These are phyloP conservation scores for Alternaria triticimaculans DNA, from an alignment of 2,329 filamentous ascomycete genomes.

Conservation along the genomic window DNA sequence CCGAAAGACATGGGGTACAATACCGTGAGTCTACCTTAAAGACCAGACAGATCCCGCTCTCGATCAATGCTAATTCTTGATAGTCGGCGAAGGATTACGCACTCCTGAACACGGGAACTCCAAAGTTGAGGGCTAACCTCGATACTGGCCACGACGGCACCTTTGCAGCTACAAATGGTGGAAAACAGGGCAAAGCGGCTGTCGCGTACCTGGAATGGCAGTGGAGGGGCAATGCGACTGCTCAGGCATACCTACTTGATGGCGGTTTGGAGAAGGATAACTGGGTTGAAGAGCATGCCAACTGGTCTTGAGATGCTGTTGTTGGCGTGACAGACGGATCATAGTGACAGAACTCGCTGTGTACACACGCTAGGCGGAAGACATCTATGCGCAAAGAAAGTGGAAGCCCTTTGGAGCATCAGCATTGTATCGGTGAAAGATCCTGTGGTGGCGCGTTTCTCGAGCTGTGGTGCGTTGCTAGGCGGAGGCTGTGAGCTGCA, in stretches of 20 bases:
- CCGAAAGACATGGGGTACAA: constrained; percentile 26
- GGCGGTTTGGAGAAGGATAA: constrained; percentile 27
- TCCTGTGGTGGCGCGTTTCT: not conserved
- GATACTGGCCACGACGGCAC: constrained; percentile 32
- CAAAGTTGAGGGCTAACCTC: constrained; percentile 26
- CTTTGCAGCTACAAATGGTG: constrained; percentile 25
- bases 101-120: constrained; percentile 18
- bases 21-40: constrained; percentile 12
- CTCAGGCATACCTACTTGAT: constrained; percentile 22
- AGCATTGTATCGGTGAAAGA: not conserved
- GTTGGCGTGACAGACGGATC: not conserved
- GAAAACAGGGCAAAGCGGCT: constrained; percentile 29
- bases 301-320: constrained; percentile 7
- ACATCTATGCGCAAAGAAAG: not conserved
- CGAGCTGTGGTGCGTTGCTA: not conserved
- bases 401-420: not conserved
- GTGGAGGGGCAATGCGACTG: constrained; percentile 26
- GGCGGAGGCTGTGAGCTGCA: not conserved
- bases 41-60: not conserved
- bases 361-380: not conserved
- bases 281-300: constrained; percentile 23
- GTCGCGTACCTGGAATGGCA: constrained; percentile 29
- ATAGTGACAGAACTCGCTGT: not conserved
- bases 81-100: constrained; percentile 26
- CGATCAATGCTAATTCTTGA: not conserved